Conservation (phyloP, 2,329 filamentous ascomycete genomes). For the Paraconiothyrium brasiliense region DNA sequence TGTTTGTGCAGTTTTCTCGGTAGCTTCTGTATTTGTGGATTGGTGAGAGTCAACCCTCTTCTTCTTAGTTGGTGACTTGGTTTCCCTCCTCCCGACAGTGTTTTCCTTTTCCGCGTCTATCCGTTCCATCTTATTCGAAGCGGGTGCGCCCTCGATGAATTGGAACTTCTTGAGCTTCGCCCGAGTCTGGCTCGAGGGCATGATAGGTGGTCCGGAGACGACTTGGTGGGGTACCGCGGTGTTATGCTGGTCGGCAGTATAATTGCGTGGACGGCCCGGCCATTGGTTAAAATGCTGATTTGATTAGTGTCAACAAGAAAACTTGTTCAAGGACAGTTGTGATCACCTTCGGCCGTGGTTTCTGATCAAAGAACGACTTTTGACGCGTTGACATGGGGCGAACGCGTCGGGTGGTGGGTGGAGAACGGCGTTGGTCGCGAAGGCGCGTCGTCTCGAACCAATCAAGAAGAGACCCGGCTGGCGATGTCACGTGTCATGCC, state of each 20-base stretch:
- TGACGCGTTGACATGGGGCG: slow-evolving; percentile 57
- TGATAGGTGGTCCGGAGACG: slow-evolving; percentile 52
- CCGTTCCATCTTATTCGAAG: slow-evolving; percentile 28
- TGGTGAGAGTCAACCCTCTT: slow-evolving; percentile 32
- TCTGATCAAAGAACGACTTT: slow-evolving; percentile 62
- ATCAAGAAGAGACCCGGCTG: slow-evolving; percentile 9
- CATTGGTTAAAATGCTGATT: slow-evolving; percentile 45
- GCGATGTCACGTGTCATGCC: slow-evolving; percentile 9
- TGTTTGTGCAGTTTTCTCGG: slow-evolving; percentile 32
- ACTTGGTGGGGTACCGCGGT: slow-evolving; percentile 44
- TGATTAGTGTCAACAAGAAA: slow-evolving; percentile 21
- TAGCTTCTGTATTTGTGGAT: slow-evolving; percentile 24
- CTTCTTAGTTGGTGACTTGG: slow-evolving; percentile 32
- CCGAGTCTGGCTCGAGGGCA: slow-evolving; percentile 62
- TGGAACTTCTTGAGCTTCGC: slow-evolving; percentile 66
- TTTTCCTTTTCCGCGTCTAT: slow-evolving; percentile 58
- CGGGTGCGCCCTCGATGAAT: slow-evolving; percentile 54
- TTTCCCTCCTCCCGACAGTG: slow-evolving; percentile 56
- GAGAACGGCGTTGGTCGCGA: slow-evolving; percentile 12
- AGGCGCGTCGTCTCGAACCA: slow-evolving; percentile 21
- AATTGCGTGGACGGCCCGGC: slow-evolving; percentile 42
- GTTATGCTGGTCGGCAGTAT: slow-evolving; percentile 34
- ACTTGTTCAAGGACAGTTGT: background rate
- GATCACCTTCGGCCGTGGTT: slow-evolving; percentile 53
- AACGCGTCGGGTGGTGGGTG: slow-evolving; percentile 16